Conservation (phyloP, 768 basidiomycete genomes). For the Amanita muscaria region DNA sequence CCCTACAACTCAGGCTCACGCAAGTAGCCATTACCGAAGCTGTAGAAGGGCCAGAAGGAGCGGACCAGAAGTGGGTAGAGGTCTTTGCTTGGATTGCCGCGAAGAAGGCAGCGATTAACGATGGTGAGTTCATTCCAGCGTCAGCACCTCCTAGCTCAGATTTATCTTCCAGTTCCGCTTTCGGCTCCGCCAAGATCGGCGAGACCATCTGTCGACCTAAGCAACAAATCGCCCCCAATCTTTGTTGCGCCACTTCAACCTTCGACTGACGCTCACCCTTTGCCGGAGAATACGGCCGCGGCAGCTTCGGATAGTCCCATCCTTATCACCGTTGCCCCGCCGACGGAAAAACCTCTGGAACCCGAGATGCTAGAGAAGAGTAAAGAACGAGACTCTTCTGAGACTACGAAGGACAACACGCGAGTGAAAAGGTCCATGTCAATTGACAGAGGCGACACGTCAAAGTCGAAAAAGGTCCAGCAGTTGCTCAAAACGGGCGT, state of each 20-base stretch:
- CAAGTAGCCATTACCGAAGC: constrained; percentile 75
- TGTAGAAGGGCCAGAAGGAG: constrained; percentile 78
- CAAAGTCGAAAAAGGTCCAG: constrained; percentile 64
- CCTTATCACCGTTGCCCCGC: constrained; percentile 51
- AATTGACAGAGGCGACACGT: constrained; percentile 35
- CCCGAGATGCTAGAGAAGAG: constrained; percentile 11
- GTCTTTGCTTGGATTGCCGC: constrained; percentile 83
- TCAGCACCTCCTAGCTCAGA: background rate
- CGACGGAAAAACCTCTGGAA: constrained; percentile 28
- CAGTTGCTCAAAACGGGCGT: constrained; percentile 69
- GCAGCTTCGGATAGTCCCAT: background rate
- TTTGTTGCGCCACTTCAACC: background rate
- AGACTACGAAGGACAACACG: constrained; percentile 8
- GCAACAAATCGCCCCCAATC: background rate
- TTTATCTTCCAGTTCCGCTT: background rate
- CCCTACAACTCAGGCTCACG: constrained; percentile 81
- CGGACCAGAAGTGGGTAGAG: constrained; percentile 73
- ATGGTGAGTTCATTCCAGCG: constrained; percentile 13
- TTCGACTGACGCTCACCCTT: background rate
- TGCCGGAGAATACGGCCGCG: no score
- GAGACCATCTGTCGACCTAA: background rate
- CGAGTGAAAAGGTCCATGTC: constrained; percentile 29
- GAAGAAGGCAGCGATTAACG: constrained; percentile 25
- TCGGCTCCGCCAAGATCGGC: background rate
- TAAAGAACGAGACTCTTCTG: constrained; percentile 9